Conservation (phyloP, 177 flowering plant genomes). For the Vitis hybrid region DNA sequence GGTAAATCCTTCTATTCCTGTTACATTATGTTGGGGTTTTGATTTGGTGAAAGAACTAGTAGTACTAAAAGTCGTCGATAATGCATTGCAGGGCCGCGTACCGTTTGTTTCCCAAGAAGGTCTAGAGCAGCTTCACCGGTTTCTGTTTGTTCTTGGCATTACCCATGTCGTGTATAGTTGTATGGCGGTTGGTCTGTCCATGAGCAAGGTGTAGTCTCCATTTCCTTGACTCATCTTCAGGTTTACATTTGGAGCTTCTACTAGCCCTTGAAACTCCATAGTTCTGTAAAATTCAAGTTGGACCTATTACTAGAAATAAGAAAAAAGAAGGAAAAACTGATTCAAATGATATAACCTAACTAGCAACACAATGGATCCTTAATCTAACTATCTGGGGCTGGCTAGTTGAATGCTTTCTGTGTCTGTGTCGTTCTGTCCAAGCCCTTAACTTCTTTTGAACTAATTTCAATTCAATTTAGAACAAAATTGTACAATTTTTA, state of each 20-base stretch:
- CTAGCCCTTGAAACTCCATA: no score
- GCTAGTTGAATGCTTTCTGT: background rate
- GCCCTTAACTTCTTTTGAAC: background rate
- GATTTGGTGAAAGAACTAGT: background rate
- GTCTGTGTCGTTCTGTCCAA: background rate
- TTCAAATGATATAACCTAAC: background rate
- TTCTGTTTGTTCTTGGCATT: slow-evolving; percentile 90
- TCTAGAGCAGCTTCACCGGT: slow-evolving; percentile 90
- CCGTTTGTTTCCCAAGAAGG: slow-evolving; percentile 93
- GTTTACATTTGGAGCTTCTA: background rate
- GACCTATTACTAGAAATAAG: no score
- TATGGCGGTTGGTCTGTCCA: slow-evolving; percentile 65
- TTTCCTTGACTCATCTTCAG: background rate
- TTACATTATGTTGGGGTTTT: background rate
- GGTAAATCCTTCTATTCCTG: slow-evolving; percentile 35
- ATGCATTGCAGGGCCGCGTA: slow-evolving; percentile 70
- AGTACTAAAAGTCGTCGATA: background rate
- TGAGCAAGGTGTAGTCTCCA: slow-evolving; percentile 55
- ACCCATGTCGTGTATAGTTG: slow-evolving; percentile 92
- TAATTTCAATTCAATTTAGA: background rate
- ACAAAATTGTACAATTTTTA: background rate
- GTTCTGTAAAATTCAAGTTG: no score
- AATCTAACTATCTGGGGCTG: background rate
- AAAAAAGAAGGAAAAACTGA: background rate
- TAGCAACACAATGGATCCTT: background rate